Base-by-base conservation (phyloP, 116 monocot genomes). In the Papilionanthe hybrid region DNA sequence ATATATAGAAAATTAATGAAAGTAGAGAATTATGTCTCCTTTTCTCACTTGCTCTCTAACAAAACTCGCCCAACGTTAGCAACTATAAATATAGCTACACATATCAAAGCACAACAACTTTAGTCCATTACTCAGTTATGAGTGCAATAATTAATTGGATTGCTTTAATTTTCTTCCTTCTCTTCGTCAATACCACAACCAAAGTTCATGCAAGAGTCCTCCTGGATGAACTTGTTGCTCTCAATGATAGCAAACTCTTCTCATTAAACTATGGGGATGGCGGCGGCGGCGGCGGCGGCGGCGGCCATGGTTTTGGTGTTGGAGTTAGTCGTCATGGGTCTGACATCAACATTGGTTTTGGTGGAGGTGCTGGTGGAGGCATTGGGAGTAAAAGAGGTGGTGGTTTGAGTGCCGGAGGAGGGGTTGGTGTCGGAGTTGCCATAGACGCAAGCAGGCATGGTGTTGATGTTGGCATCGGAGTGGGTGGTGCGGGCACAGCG, bases 321-420 rank as follows among this genome's bases (percentile, higher is more conserved):
- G 82, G 78, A 19, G 83, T 90, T 69, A 79, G 47, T 42, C 84
- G 58, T 15, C 86, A 86, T 25, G 89, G 86, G 27, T 86, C 89
- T 1, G 77, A 84, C 30, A 79, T 80, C 12, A 19, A 44, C 32
- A 78, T 91, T 29, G 80, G 87, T 1, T 15, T 91, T 4, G 93
- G 93, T 41, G 91, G 89, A 2, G 93, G 93, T n/a, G 86, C 22
- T 3, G 90, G 90, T 0, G 91, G 83, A 7, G 93, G 89, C 25
- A 82, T 80, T n/a, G 82, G 87, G 11, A 87, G 85, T 0, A 81
- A 42, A 17, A 79, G 50, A 5, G 88, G 85, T 0, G 93, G 88
- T 5, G 85, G 89, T 2, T 78, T 58, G 1, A 90, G 89, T 32
- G 85, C 73, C 3, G 90, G 90, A 32, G 90, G 86, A 5, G 89